Base-by-base conservation (phyloP, 306 rosid genomes). In the Abrus pulchellus region DNA sequence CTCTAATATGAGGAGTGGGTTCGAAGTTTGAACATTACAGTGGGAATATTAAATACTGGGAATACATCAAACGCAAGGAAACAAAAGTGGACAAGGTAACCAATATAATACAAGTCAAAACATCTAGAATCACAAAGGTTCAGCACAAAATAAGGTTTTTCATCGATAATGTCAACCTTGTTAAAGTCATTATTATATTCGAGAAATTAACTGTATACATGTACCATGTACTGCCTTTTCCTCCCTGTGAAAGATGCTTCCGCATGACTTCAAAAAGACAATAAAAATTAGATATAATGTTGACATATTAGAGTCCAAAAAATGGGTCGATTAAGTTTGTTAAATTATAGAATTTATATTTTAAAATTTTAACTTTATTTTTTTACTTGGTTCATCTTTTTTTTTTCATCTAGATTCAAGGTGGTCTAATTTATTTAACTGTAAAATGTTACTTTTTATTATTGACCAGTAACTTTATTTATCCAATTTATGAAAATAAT, bases 41-140 rank as follows among this genome's bases (percentile, higher is more conserved):
- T 63, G 1, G 67, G 53, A 4, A 70, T 68, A 44, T 34, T 74
- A 2, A 54, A 6, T 43, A 10, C 2, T 3, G 20, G 50, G 70
- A 76, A 84, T 3, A 60, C 3, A 79, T 68, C 81, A 74, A 80
- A 64, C 60, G 68, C 9, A 40, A 9, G 43, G 48, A 50, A 70
- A 85, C 85, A 86, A 83, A 69, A 74, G 14, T 57, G 43, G 33
- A 50, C 60, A 13, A 12, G 45, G 60, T 20, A 33, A 14, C 20
- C 10, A 20, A 70, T 20, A 73, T 33, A 49, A 74, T 64, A 83
- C 55, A 54, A 57, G 80, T 86, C 89, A 82, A 68, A 52, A 30
- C 49, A 6, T 83, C 83, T 83, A 83, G 86, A 83, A 47, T 40
- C 50, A 65, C n/a, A 56, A 49, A 20, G 68, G 6, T 40, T 38